Base-by-base conservation (phyloP, 495 filamentous ascomycete species). In the Clohesyomyces aquaticus region DNA sequence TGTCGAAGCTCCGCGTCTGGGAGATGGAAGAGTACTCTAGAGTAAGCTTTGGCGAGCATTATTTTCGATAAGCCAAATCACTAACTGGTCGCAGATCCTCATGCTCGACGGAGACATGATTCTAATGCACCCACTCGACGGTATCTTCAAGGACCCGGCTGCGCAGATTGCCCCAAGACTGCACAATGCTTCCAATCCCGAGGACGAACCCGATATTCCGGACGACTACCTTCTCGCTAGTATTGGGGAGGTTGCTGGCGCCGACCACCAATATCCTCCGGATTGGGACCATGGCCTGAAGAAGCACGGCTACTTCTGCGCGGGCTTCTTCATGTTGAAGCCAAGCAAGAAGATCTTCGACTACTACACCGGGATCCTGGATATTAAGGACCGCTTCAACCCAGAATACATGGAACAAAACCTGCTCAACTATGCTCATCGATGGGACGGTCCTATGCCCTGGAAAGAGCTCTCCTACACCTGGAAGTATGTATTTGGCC, bases 1-100 rank as follows among this genome's bases (percentile, higher is more conserved):
- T 71, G 66, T 45, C 71, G 2, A 73, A 73, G 49, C 46, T 73
- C 10, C 66, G 67, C 23, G 52, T 66, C 3, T 73, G 65, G 63
- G 29, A 70, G 47, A 53, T 73, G 41, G 67, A 62, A 4, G 56
- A 72, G 54, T 73, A 67, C 49, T 43, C 45, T 6, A 38, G 32
- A 14, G 32, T 38, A 38, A 38, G 32, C 32, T 38, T 38, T 6
- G 32, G 6, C 6, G 32, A 14, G 32, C 32, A 6, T 38, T 38
- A 38, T 38, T 6, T 38, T 38, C 14, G 6, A 38, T 6, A 14
- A 38, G 14, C 32, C 6, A 38, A 38, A 38, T 14, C 6, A 38
- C 32, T 38, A 14, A 38, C 32, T 6, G 14, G 6, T 38, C 32
- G 1, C 63, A 46, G 21, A 66, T 73, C 21, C 55, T 63, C 21